Evolutionary conservation across 23 red algal species (phyloP).

Genomic region (Cyanidioschyzon merolae): DNA sequence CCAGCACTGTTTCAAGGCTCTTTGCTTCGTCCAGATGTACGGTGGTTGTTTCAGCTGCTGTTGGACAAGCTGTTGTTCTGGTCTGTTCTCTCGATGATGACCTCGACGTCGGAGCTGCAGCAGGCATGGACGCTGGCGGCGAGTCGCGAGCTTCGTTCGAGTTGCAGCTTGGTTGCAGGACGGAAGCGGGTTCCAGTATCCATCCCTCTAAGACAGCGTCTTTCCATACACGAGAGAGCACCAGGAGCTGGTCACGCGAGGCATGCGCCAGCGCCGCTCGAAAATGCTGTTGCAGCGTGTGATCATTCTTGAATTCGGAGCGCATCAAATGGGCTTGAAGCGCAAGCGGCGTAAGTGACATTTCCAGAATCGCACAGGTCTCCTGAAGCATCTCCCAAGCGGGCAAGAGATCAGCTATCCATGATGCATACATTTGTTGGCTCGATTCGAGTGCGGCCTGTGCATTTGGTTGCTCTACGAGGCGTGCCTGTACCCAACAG

Average conservation of each 20-base stretch:
- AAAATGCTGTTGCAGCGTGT: not conserved
- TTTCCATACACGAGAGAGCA: not conserved
- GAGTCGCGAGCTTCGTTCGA: no score
- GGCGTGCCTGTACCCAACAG: not conserved
- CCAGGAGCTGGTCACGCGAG: not conserved
- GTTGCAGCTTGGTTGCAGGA: no score
- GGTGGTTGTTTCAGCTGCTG: no score
- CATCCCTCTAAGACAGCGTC: not conserved
- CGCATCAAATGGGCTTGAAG: not conserved
- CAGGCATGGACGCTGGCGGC: no score
- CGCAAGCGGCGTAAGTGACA: not conserved
- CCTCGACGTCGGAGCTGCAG: no score
- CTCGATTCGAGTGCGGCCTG: not conserved
- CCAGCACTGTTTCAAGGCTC: not conserved
- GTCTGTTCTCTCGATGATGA: no score
- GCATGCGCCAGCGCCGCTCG: conserved; percentile 1
- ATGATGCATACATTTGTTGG: not conserved
- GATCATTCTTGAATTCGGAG: not conserved
- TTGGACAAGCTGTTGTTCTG: no score
- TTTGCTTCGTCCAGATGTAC: no score
- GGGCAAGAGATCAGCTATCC: not conserved
- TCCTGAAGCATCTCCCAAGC: not conserved
- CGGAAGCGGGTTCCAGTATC: not conserved
- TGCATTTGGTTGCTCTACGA: not conserved
- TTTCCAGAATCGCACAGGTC: not conserved